A percentile compares a stretch with the other conserved stretches of the same genome.
phyloP scores from a whole-genome alignment of 2,329 filamentous ascomycete genomes.

The Penicillium sp. region DNA sequence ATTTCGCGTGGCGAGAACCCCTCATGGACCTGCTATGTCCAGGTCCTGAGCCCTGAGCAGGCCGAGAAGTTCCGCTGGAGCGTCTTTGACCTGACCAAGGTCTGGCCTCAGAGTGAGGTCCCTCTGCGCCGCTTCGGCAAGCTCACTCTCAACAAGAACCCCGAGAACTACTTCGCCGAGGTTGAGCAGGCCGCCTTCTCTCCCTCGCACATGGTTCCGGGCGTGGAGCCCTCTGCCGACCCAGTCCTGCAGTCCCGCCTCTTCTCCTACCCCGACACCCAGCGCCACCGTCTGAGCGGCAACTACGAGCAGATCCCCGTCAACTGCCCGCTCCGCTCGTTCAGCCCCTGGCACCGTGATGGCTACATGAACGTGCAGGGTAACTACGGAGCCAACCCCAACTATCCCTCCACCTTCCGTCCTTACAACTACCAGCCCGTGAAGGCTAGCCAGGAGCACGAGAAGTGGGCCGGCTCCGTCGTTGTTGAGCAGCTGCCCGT shows the following conservation, averaged over 20 bases:
- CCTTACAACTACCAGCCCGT: conserved; percentile 32
- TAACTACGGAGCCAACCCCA: conserved; percentile 54
- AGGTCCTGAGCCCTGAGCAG: conserved; percentile 54
- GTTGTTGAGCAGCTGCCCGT: conserved; percentile 35
- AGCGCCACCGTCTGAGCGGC: conserved; percentile 54
- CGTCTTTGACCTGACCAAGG: conserved; percentile 61
- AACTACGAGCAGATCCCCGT: conserved; percentile 59
- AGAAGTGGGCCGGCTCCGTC: conserved; percentile 37
- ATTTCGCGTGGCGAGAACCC: conserved; percentile 55
- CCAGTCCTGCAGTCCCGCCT: conserved; percentile 61
- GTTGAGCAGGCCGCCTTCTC: conserved; percentile 64
- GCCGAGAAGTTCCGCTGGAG: conserved; percentile 55
- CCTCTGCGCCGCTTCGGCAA: conserved; percentile 54
- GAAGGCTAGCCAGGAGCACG: conserved; percentile 37
- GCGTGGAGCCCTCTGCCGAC: conserved; percentile 61
- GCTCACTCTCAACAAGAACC: conserved; percentile 57
- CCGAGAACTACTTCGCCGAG: conserved; percentile 60
- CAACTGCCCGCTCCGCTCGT: conserved; percentile 47
- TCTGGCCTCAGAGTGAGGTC: conserved; percentile 57
- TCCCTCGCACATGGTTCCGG: conserved; percentile 57
- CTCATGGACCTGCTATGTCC: conserved; percentile 56
- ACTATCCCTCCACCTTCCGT: conserved; percentile 43
- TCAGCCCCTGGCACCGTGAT: conserved; percentile 62
- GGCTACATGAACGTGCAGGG: conserved; percentile 60
- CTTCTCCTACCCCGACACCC: conserved; percentile 63